Evolutionary conservation across 208 protist species (phyloP), one percentile per base, ranked within the genome.

Genomic region (Plasmodiophora brassicae): DNA sequence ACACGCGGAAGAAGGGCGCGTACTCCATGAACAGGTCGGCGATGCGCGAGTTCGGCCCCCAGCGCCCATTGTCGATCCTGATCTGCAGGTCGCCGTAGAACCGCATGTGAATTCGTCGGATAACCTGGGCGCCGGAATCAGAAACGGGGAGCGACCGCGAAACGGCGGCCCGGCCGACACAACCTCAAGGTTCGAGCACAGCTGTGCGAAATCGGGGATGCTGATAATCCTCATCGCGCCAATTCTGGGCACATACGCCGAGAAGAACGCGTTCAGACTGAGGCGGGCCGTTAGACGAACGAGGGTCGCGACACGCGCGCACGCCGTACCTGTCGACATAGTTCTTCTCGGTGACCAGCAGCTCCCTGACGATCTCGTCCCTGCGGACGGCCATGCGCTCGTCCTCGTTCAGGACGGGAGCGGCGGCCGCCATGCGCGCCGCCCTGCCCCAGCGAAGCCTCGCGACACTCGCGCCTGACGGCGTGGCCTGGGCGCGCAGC

Each of bases 211-310:
- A 14, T 5, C 10, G 41, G 65, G 5, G 5, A 32, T 5, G 5
- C 32, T 32, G 32, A 38, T 38, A 38, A 78, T 36, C 20, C 41
- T 78, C n/a, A 44, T n/a, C 5, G 65, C n/a, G 32, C 5, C 5
- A 5, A 78, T 36, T 5, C 5, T 8, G 32, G 10, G 20, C 32
- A 78, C 65, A 32, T 78, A 78, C 5, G n/a, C n/a, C 5, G n/a
- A 78, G 65, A 78, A 78, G 65, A 78, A 78, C 20, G 65, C 65
- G n/a, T 78, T 78, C n/a, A 78, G 41, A 78, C 65, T 78, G 50
- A 57, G 25, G 50, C 20, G 25, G 20, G 25, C 14, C 14, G 14
- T 28, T 57, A 57, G 50, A 57, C 25, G 25, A 28, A 57, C 14
- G 50, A 28, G 50, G 25, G 25, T 57, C 14, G 14, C 14, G 25